A percentile compares a stretch with the other conserved stretches of the same genome.
Evolutionary conservation across 176 grass and related monocot genomes (phyloP).

Genomic region (Phragmites australis): DNA sequence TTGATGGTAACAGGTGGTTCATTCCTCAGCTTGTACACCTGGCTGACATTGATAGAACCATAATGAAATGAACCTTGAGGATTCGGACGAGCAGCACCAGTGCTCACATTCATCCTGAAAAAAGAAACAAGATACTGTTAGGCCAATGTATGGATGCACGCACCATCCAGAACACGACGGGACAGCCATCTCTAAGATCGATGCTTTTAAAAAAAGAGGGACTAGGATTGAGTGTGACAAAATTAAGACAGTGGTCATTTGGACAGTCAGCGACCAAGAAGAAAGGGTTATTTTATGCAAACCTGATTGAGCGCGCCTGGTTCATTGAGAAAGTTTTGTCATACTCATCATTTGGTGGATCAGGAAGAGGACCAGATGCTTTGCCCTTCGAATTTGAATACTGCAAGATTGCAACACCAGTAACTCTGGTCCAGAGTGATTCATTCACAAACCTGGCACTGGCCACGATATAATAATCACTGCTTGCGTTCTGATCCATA

Average conservation of each 20-base stretch:
- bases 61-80: slow-evolving; percentile 98
- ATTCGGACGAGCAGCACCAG: slow-evolving; percentile 92
- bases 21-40: slow-evolving; percentile 81
- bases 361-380: slow-evolving; percentile 84
- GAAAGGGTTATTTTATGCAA: slow-evolving; percentile 3
- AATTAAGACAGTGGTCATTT: not conserved
- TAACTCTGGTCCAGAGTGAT: slow-evolving; percentile 78
- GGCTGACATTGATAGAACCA: slow-evolving; percentile 81
- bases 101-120: slow-evolving; percentile 74
- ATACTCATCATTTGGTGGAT: slow-evolving; percentile 82
- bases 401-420: slow-evolving; percentile 79
- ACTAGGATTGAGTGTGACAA: not conserved
- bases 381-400: slow-evolving; percentile 95
- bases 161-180: slow-evolving; percentile 12
- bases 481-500: slow-evolving; percentile 97
- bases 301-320: slow-evolving; percentile 93
- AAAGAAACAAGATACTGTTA: not conserved
- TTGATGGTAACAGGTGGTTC: slow-evolving; percentile 59
- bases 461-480: slow-evolving; percentile 89
- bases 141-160: not conserved
- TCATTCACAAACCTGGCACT: slow-evolving; percentile 88
- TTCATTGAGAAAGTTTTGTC: slow-evolving; percentile 97
- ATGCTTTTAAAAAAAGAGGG: not conserved
- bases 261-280: not conserved
- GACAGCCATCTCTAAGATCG: slow-evolving; percentile 1